phyloP scores from a whole-genome alignment of 2,329 filamentous ascomycete species.

The Phoma sp. region DNA sequence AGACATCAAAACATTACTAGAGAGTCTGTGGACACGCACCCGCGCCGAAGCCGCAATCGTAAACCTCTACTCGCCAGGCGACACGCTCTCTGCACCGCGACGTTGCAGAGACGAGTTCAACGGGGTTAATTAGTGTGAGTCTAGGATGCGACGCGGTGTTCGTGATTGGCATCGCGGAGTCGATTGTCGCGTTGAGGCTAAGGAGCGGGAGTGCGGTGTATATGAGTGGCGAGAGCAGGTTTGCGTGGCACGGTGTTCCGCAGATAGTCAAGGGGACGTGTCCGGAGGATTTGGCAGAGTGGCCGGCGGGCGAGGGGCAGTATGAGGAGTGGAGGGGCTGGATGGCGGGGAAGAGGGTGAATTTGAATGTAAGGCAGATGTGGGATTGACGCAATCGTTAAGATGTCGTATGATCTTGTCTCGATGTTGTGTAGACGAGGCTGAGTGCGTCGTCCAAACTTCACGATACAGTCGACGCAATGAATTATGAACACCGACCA shows the following conservation, averaged over 20 bases:
- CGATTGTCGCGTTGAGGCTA: constrained; percentile 52
- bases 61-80: constrained; percentile 89
- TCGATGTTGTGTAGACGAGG: too few species aligned
- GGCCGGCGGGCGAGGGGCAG: constrained; percentile 64
- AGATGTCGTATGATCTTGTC: too few species aligned
- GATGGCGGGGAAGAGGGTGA: constrained; percentile 88
- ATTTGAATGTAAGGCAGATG: constrained; percentile 94
- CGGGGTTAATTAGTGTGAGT: constrained; percentile 82
- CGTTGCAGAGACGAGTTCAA: constrained; percentile 83
- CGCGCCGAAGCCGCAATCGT: constrained; percentile 88
- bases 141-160: constrained; percentile 92
- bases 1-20: constrained; percentile 74
- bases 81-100: constrained; percentile 92
- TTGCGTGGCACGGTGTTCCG: constrained; percentile 95
- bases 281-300: constrained; percentile 74
- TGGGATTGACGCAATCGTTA: too few species aligned
- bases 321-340: constrained; percentile 80
- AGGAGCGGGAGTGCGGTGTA: constrained; percentile 88
- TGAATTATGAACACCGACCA: too few species aligned
- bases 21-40: constrained; percentile 76
- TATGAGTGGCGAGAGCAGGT: constrained; percentile 82
- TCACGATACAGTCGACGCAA: too few species aligned
- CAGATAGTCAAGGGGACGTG: constrained; percentile 83
- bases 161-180: constrained; percentile 68
- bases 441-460: too few species aligned